These are phyloP conservation scores for Thelonectria rubi DNA, from an alignment of 2,329 filamentous ascomycete genomes.

Conservation along the genomic window DNA sequence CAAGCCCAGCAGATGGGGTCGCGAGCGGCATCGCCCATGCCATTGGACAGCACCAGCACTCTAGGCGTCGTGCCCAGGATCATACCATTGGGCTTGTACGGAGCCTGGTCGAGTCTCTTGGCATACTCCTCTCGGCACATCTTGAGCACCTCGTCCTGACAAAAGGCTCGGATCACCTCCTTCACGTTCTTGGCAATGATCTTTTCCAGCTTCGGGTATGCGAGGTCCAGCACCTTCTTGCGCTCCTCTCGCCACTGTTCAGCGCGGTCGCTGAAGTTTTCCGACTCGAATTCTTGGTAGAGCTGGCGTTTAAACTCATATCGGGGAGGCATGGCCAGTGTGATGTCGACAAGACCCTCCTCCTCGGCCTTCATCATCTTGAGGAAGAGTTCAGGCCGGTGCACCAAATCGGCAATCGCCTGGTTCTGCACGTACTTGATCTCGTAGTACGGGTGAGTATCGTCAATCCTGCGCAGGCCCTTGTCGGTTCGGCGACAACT, in stretches of 20 bases:
- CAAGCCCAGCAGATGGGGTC: constrained; percentile 92
- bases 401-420: constrained; percentile 81
- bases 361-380: constrained; percentile 98
- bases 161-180: constrained; percentile 91
- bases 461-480: constrained; percentile 90
- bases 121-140: constrained; percentile 89
- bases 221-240: constrained; percentile 82
- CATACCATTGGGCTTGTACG: constrained; percentile 94
- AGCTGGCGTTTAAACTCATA: constrained; percentile 80
- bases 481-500: constrained; percentile 94
- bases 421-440: constrained; percentile 96
- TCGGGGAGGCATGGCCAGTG: constrained; percentile 78
- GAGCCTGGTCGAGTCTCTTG: constrained; percentile 91
- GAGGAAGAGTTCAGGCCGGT: constrained; percentile 87
- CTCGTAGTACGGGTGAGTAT: constrained; percentile 95
- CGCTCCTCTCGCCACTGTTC: constrained; percentile 95
- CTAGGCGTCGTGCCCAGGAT: constrained; percentile 86
- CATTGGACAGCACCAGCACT: constrained; percentile 87
- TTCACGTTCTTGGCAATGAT: constrained; percentile 93
- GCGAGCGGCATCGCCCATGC: constrained; percentile 74
- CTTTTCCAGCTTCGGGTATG: constrained; percentile 82
- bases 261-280: constrained; percentile 93
- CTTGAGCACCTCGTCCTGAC: constrained; percentile 90
- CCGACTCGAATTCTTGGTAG: constrained; percentile 86
- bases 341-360: constrained; percentile 89